A percentile compares a stretch with the other conserved stretches of the same genome.
These are phyloP conservation scores for Phylloporus rhodoxanthus DNA, from an alignment of 768 basidiomycete species.

Conservation along the genomic window DNA sequence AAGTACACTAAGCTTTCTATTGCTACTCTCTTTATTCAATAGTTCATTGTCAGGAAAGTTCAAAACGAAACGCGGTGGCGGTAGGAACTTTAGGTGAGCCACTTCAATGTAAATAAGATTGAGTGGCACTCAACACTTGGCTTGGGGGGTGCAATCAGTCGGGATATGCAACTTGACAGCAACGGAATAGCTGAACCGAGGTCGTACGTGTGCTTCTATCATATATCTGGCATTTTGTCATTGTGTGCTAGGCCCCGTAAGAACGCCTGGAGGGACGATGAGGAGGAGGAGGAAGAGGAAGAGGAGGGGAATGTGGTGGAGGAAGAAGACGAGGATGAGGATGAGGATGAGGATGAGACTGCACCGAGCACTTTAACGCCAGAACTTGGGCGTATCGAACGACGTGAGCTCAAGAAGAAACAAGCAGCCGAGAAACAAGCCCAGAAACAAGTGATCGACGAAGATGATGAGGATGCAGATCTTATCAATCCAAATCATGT, in stretches of 20 bases:
- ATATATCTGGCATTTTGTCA: slow-evolving; percentile 7
- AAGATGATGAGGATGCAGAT: slow-evolving; percentile 60
- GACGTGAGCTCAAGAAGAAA: slow-evolving; percentile 81
- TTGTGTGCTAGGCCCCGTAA: slow-evolving; percentile 15
- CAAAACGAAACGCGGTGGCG: slow-evolving; percentile 85
- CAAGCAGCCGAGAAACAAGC: slow-evolving; percentile 46
- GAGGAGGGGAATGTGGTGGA: slow-evolving; percentile 26
- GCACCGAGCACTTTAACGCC: slow-evolving; percentile 32
- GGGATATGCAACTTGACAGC: slow-evolving; percentile 53
- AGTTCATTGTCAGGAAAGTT: slow-evolving; percentile 52
- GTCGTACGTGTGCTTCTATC: slow-evolving; percentile 34
- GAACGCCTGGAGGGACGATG: slow-evolving; percentile 31
- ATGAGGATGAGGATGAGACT: slow-evolving; percentile 38
- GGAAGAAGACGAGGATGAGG: slow-evolving; percentile 36
- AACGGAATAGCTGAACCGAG: slow-evolving; percentile 49
- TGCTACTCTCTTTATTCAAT: not conserved
- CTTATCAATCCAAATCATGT: slow-evolving; percentile 77
- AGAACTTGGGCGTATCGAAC: slow-evolving; percentile 66
- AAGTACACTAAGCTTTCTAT: not conserved
- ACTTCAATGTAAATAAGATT: not conserved
- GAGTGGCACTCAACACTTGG: slow-evolving; percentile 3
- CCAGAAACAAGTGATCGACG: slow-evolving; percentile 34
- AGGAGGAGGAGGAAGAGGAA: slow-evolving; percentile 37
- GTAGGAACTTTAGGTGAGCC: slow-evolving; percentile 71
- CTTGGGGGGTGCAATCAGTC: slow-evolving; percentile 33